These are phyloP conservation scores for Dissophora globulifera DNA, from an alignment of 192 early-diverging fungal genomes.

Conservation along the genomic window DNA sequence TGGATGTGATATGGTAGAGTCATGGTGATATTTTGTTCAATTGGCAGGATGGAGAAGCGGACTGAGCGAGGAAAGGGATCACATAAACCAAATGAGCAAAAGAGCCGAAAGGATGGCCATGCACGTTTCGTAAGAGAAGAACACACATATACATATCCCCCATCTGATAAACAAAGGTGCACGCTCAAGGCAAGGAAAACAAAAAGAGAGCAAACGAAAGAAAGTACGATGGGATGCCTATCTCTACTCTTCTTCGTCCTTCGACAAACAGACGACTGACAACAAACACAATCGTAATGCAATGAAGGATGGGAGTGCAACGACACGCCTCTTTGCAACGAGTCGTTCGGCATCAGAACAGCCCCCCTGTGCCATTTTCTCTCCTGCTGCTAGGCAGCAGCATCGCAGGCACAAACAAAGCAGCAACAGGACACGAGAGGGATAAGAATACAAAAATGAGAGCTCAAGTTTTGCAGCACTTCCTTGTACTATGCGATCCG, in stretches of 20 bases:
- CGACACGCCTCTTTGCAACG: not conserved
- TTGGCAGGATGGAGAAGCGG: not conserved
- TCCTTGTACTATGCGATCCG: not conserved
- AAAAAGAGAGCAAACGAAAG: no score
- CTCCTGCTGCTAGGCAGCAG: not conserved
- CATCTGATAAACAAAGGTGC: conserved; percentile 1
- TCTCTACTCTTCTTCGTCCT: no score
- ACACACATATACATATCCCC: no score
- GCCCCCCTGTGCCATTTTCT: no score
- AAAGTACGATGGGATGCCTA: no score
- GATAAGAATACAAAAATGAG: not conserved
- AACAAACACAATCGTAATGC: not conserved
- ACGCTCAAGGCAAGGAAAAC: no score
- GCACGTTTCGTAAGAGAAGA: not conserved
- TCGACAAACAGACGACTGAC: not conserved
- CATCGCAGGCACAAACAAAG: not conserved
- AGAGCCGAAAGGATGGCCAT: not conserved
- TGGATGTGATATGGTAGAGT: not conserved
- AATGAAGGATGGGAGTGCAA: not conserved
- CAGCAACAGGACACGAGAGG: not conserved
- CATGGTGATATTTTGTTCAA: not conserved
- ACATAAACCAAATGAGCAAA: not conserved
- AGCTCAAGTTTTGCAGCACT: not conserved
- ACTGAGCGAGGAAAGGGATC: not conserved
- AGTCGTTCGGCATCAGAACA: no score